phyloP scores from a whole-genome alignment of 345 rosid genomes.

The Syzygium grande region DNA sequence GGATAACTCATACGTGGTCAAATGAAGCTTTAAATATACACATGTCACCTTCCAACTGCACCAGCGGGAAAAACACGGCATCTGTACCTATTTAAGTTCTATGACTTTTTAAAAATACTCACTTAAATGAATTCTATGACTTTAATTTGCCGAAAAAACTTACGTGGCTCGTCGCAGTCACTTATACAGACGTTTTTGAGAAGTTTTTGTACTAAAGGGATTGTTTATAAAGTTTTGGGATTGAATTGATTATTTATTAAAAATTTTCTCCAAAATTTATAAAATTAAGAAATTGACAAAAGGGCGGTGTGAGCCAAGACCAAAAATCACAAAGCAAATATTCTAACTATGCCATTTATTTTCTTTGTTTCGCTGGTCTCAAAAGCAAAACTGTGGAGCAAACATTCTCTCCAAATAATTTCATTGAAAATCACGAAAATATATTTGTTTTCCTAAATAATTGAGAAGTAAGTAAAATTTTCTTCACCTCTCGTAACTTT shows the following conservation, averaged over 20 bases:
- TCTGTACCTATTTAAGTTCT: background rate
- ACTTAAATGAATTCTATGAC: background rate
- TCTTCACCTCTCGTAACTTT: background rate
- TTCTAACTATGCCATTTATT: background rate
- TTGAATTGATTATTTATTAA: too few relatives aligned
- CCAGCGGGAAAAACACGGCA: background rate
- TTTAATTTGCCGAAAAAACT: too few relatives aligned
- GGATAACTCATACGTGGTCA: background rate
- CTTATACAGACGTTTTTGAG: background rate
- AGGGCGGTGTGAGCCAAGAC: background rate
- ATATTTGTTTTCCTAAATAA: background rate
- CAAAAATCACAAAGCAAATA: too few relatives aligned
- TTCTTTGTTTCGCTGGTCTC: too few relatives aligned
- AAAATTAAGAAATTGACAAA: too few relatives aligned
- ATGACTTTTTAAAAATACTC: fast-evolving
- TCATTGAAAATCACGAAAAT: too few relatives aligned
- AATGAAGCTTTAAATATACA: background rate
- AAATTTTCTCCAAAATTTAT: too few relatives aligned
- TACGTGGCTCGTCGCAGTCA: fast-evolving
- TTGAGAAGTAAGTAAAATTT: background rate
- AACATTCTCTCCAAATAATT: background rate
- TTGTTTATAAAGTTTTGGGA: background rate
- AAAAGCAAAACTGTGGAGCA: background rate
- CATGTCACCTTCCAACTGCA: background rate
- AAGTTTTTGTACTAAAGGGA: too few relatives aligned